A percentile compares a stretch with the other conserved stretches of the same genome.
Evolutionary conservation across 805 yeast species (phyloP).

Genomic region (Saccharomycopsis guyanensis): DNA sequence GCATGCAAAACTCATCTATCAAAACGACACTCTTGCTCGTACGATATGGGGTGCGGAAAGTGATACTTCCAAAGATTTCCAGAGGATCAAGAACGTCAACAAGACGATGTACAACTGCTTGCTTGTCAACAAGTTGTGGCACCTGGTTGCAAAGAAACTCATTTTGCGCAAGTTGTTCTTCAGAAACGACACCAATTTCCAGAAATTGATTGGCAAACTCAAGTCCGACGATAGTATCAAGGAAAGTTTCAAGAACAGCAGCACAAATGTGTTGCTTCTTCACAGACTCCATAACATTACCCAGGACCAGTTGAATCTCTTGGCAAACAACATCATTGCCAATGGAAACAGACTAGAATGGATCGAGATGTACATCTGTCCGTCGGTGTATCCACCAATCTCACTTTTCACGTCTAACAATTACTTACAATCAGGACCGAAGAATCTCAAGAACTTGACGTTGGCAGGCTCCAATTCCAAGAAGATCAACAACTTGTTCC

Average conservation of each 20-base stretch:
- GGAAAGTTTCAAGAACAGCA: slow-evolving; percentile 19
- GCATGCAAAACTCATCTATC: slow-evolving; percentile 64
- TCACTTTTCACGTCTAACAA: slow-evolving; percentile 28
- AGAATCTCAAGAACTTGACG: slow-evolving; percentile 35
- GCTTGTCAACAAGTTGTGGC: slow-evolving; percentile 63
- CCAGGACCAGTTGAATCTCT: slow-evolving; percentile 46
- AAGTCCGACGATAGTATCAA: slow-evolving; percentile 22
- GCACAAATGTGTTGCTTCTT: slow-evolving; percentile 36
- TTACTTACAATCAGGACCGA: slow-evolving; percentile 14
- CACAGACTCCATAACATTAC: slow-evolving; percentile 54
- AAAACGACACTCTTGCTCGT: slow-evolving; percentile 41
- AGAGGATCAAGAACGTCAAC: slow-evolving; percentile 5
- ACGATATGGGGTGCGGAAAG: slow-evolving; percentile 33
- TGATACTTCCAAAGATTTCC: slow-evolving; percentile 5
- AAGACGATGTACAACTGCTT: slow-evolving; percentile 51
- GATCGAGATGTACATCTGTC: slow-evolving; percentile 82
- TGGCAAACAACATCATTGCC: slow-evolving; percentile 36
- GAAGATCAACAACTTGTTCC: slow-evolving; percentile 49
- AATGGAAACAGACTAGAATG: slow-evolving; percentile 37
- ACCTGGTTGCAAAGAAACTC: slow-evolving; percentile 44
- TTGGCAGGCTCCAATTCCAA: slow-evolving; percentile 64
- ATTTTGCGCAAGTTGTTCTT: slow-evolving; percentile 52
- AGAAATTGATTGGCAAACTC: slow-evolving; percentile 27
- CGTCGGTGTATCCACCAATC: slow-evolving; percentile 41
- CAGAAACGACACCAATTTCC: slow-evolving; percentile 39